Evolutionary conservation across 805 yeast species (phyloP).

Genomic region (Metschnikowia chrysomelidarum): DNA sequence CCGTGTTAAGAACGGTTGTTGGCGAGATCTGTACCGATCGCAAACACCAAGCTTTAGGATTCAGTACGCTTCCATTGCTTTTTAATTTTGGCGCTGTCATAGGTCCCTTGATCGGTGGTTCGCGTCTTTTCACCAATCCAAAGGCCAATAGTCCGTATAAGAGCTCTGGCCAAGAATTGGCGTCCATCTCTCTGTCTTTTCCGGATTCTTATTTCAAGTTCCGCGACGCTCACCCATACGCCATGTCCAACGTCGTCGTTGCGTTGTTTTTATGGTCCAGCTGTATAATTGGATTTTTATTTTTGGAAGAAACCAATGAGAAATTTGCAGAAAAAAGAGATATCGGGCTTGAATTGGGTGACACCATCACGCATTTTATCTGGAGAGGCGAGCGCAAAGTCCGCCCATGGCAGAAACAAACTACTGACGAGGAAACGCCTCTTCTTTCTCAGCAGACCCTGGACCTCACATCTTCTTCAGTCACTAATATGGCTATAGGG

Average conservation of each 20-base stretch:
- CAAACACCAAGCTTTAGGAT: constrained; percentile 61
- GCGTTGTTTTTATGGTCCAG: constrained; percentile 36
- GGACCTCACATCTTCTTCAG: constrained; percentile 3
- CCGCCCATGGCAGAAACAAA: constrained; percentile 23
- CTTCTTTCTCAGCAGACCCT: constrained; percentile 3
- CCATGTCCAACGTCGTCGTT: constrained; percentile 52
- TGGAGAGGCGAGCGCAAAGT: constrained; percentile 21
- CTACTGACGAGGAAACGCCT: constrained; percentile 9
- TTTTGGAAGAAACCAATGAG: constrained; percentile 54
- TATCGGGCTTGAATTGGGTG: constrained; percentile 46
- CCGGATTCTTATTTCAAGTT: constrained; percentile 22
- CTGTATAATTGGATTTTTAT: constrained; percentile 39
- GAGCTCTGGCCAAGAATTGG: neutral
- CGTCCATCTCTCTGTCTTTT: neutral
- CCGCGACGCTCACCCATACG: constrained; percentile 45
- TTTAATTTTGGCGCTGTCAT: constrained; percentile 60
- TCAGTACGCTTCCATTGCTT: constrained; percentile 57
- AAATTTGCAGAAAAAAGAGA: constrained; percentile 39
- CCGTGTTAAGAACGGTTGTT: constrained; percentile 59
- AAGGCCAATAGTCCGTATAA: constrained; percentile 20
- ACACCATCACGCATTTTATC: constrained; percentile 19
- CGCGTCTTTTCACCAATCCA: constrained; percentile 52
- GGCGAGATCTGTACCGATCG: constrained; percentile 60
- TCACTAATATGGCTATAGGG: neutral
- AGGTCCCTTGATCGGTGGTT: constrained; percentile 58